These are phyloP conservation scores for Encephalitozoon cuniculi DNA, from an alignment of 371 early-diverging fungal species.

Conservation along the genomic window DNA sequence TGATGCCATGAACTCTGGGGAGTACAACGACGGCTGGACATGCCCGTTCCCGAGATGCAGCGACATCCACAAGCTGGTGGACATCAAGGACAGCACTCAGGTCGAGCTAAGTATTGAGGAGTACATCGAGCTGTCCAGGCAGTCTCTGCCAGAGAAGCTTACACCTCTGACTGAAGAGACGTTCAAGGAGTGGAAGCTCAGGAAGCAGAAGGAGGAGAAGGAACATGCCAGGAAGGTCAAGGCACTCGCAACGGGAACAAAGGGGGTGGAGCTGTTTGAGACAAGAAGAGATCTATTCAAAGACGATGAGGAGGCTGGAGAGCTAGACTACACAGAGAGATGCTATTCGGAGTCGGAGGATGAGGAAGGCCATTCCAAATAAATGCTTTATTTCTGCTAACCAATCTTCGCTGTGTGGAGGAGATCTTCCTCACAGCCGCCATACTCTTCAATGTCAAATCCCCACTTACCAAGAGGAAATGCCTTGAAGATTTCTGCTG, in stretches of 20 bases:
- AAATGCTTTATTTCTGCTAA: not conserved
- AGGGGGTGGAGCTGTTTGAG: slow-evolving; percentile 86
- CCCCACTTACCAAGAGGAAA: slow-evolving; percentile 41
- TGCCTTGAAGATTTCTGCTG: slow-evolving; percentile 34
- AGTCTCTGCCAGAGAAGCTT: slow-evolving; percentile 75
- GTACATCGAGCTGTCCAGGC: slow-evolving; percentile 65
- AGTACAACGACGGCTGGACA: slow-evolving; percentile 96
- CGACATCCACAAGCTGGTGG: slow-evolving; percentile 50
- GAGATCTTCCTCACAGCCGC: not conserved
- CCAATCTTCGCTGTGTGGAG: not conserved
- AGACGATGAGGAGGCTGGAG: slow-evolving; percentile 66
- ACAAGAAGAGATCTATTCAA: slow-evolving; percentile 79
- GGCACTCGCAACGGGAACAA: slow-evolving; percentile 40
- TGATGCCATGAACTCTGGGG: slow-evolving; percentile 86
- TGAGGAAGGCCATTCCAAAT: slow-evolving; percentile 5
- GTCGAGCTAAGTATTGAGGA: slow-evolving; percentile 54
- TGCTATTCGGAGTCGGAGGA: slow-evolving; percentile 36
- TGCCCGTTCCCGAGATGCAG: slow-evolving; percentile 68
- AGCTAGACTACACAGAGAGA: slow-evolving; percentile 54
- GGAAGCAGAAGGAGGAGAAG: slow-evolving; percentile 71
- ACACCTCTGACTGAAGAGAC: slow-evolving; percentile 88
- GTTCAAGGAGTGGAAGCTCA: slow-evolving; percentile 85
- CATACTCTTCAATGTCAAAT: slow-evolving; percentile 41
- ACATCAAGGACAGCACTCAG: slow-evolving; percentile 34
- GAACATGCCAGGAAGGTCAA: slow-evolving; percentile 74